These are phyloP conservation scores for Strigomonas oncopelti DNA, from an alignment of 208 protist species.

Conservation along the genomic window DNA sequence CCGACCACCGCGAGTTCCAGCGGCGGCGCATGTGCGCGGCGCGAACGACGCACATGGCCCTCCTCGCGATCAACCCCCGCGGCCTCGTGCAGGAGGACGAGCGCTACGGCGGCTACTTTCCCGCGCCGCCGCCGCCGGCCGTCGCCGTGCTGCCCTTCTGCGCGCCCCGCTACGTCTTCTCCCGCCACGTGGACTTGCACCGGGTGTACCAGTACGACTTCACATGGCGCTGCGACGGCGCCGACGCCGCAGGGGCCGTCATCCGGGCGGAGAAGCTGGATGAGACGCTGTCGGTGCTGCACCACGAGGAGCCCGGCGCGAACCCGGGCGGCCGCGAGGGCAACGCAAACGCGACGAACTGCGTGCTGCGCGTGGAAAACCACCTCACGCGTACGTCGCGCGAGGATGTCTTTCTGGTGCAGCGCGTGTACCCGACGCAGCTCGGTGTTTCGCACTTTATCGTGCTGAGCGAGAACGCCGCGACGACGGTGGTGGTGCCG, in stretches of 20 bases:
- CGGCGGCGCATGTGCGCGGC: conserved; percentile 59
- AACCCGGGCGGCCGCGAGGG: background rate
- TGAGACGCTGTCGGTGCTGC: conserved; percentile 49
- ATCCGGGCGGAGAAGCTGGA: conserved; percentile 28
- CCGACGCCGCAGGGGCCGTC: background rate
- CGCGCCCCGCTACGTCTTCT: conserved; percentile 58
- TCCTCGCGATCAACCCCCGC: conserved; percentile 58
- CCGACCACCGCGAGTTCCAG: conserved; percentile 50
- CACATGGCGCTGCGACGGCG: conserved; percentile 34
- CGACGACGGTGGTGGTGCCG: conserved; percentile 20
- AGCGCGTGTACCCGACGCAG: conserved; percentile 56
- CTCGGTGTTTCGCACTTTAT: conserved; percentile 29
- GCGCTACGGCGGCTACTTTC: conserved; percentile 32
- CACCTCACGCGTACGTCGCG: conserved; percentile 51
- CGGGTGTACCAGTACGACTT: conserved; percentile 50
- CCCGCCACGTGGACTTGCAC: conserved; percentile 65
- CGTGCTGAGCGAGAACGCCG: conserved; percentile 64
- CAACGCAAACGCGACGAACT: conserved; percentile 35
- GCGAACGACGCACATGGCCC: conserved; percentile 28
- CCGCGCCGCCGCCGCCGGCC: conserved; percentile 37
- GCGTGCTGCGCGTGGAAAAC: conserved; percentile 60
- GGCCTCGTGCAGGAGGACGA: conserved; percentile 43
- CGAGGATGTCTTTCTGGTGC: conserved; percentile 57
- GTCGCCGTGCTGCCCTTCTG: conserved; percentile 74
- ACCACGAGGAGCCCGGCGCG: conserved; percentile 20